Evolutionary conservation across 2,329 filamentous ascomycete genomes (phyloP).

Genomic region (Uncinocarpus reesii): DNA sequence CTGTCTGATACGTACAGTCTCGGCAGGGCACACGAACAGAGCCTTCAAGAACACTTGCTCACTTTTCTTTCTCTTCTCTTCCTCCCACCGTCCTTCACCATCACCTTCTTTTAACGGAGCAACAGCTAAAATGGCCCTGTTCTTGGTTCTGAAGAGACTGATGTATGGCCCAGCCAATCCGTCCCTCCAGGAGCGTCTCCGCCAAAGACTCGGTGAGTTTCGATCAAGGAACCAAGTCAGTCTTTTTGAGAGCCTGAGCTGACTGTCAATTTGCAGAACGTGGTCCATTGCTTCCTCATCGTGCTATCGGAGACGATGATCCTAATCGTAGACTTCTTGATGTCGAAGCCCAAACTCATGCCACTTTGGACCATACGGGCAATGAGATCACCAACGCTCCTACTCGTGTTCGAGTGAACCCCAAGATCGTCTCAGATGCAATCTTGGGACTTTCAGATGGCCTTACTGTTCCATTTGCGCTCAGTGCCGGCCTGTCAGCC

Average conservation of each 20-base stretch:
- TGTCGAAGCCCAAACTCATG: constrained; percentile 4
- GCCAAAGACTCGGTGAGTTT: not conserved
- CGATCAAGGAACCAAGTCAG: not conserved
- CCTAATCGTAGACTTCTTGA: constrained; percentile 2
- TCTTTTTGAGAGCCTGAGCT: not conserved
- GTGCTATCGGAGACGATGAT: too few species aligned
- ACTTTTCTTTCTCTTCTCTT: not conserved
- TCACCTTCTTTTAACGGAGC: not conserved
- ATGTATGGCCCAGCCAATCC: not conserved
- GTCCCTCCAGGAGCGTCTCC: constrained; percentile 2
- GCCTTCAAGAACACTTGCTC: not conserved
- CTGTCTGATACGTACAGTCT: not conserved
- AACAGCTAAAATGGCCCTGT: not conserved
- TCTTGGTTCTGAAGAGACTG: not conserved
- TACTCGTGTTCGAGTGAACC: constrained; percentile 30
- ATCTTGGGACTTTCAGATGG: constrained; percentile 37
- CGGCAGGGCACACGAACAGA: not conserved
- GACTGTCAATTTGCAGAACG: not conserved
- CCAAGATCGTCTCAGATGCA: constrained; percentile 39
- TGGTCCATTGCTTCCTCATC: not conserved
- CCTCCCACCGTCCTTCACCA: not conserved
- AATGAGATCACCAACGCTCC: constrained; percentile 18
- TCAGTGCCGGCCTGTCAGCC: constrained; percentile 35
- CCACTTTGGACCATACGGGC: constrained; percentile 19
- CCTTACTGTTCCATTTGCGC: constrained; percentile 36